A percentile compares a stretch with the other conserved stretches of the same genome.
phyloP scores from a whole-genome alignment of 164 flowering plant genomes.

The Umbellularia californica region DNA sequence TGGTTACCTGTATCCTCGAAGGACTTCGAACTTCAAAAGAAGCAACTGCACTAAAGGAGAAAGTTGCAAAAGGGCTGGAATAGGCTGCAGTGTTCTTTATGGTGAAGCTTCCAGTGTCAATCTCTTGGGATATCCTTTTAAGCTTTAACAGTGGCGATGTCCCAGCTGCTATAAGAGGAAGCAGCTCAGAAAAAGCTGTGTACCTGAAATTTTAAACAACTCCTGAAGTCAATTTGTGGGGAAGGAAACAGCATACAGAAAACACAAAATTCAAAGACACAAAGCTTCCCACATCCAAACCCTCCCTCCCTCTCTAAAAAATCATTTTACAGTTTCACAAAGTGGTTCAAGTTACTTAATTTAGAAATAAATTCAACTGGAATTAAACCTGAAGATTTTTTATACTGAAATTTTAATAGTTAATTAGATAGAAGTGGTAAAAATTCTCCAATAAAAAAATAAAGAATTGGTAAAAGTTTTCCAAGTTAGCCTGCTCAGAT shows the following conservation, averaged over 20 bases:
- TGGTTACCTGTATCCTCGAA: conserved; percentile 75
- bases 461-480: too few relatives aligned
- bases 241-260: background rate
- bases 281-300: background rate
- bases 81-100: conserved; percentile 60
- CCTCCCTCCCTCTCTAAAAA: background rate
- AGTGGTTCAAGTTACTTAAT: too few relatives aligned
- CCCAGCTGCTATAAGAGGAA: conserved; percentile 88
- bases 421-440: too few relatives aligned
- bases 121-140: conserved; percentile 58
- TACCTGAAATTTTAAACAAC: conserved; percentile 44
- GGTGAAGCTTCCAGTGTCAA: conserved; percentile 48
- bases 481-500: too few relatives aligned
- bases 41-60: conserved; percentile 88
- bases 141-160: conserved; percentile 66
- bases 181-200: conserved; percentile 92
- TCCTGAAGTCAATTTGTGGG: background rate
- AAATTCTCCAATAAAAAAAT: too few relatives aligned
- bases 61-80: conserved; percentile 68
- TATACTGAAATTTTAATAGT: too few relatives aligned
- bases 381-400: too few relatives aligned
- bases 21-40: conserved; percentile 86
- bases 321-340: too few relatives aligned
- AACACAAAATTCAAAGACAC: background rate
- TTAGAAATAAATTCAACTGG: too few relatives aligned